These are phyloP conservation scores for Ophiostoma pallidulum DNA, from an alignment of 2,329 filamentous ascomycete genomes.

Conservation along the genomic window DNA sequence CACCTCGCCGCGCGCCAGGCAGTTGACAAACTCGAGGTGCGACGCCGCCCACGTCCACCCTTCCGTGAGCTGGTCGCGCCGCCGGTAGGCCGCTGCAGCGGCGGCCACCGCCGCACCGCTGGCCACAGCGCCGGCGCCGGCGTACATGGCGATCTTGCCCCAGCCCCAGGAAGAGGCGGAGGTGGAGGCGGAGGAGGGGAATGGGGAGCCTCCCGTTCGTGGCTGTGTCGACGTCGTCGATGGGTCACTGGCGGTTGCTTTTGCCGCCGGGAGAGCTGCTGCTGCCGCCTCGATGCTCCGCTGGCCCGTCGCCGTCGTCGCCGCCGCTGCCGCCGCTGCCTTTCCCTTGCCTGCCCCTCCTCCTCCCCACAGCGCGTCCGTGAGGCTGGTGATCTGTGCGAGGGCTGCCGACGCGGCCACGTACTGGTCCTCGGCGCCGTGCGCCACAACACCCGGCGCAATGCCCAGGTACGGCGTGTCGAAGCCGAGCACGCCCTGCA, in stretches of 20 bases:
- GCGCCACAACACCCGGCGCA: constrained; percentile 71
- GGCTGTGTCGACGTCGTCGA: too few relatives aligned
- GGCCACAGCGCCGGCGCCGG: constrained; percentile 60
- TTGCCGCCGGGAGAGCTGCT: constrained; percentile 14
- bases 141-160: constrained; percentile 78
- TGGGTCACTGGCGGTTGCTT: background rate
- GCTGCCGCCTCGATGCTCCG: background rate
- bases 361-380: constrained; percentile 58
- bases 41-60: constrained; percentile 77
- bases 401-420: constrained; percentile 63
- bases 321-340: constrained; percentile 25
- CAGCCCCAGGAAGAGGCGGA: constrained; percentile 55
- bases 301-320: constrained; percentile 11
- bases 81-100: constrained; percentile 76
- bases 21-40: constrained; percentile 89
- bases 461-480: constrained; percentile 89
- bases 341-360: constrained; percentile 30
- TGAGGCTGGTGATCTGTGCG: constrained; percentile 53
- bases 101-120: constrained; percentile 61
- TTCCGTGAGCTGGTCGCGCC: constrained; percentile 67
- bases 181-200: background rate
- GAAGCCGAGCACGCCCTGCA: constrained; percentile 83
- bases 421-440: constrained; percentile 80
- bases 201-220: too few relatives aligned
- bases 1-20: constrained; percentile 74